phyloP scores from a whole-genome alignment of 1,139 yeast genomes.

The Saccharomyces hybrid region DNA sequence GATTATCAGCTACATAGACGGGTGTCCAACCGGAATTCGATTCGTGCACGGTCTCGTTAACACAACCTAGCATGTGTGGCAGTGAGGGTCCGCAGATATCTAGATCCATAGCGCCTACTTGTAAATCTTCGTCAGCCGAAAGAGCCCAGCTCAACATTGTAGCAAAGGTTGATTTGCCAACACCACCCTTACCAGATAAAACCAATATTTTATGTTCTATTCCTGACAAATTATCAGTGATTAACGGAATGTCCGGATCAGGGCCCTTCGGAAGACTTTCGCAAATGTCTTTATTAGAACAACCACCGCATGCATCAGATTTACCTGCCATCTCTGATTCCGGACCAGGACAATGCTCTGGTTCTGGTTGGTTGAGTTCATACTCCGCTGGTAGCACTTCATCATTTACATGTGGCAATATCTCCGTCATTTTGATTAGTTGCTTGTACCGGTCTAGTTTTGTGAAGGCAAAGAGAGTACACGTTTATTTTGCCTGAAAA shows the following conservation, averaged over 20 bases:
- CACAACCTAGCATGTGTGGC: conserved; percentile 92
- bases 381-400: conserved; percentile 25
- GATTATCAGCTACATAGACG: conserved; percentile 87
- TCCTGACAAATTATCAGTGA: conserved; percentile 55
- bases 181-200: conserved; percentile 96
- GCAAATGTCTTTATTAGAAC: conserved; percentile 90
- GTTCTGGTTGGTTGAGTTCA: conserved; percentile 47
- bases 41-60: conserved; percentile 78
- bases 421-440: conserved; percentile 15
- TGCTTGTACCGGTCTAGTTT: not conserved
- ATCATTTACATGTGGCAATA: conserved; percentile 8
- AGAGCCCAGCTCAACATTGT: conserved; percentile 94
- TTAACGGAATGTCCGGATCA: conserved; percentile 82
- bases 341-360: conserved; percentile 98
- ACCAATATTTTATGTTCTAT: conserved; percentile 82
- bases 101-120: conserved; percentile 93
- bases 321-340: conserved; percentile 90
- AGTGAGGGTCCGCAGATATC: conserved; percentile 98
- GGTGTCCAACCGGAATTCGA: conserved; percentile 96
- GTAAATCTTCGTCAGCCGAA: conserved; percentile 79
- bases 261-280: conserved; percentile 89
- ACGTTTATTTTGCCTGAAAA: not conserved
- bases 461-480: not conserved
- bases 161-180: conserved; percentile 93
- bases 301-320: conserved; percentile 89